Conservation (phyloP, 495 filamentous ascomycete species). For the Trichodelitschia bisporula region DNA sequence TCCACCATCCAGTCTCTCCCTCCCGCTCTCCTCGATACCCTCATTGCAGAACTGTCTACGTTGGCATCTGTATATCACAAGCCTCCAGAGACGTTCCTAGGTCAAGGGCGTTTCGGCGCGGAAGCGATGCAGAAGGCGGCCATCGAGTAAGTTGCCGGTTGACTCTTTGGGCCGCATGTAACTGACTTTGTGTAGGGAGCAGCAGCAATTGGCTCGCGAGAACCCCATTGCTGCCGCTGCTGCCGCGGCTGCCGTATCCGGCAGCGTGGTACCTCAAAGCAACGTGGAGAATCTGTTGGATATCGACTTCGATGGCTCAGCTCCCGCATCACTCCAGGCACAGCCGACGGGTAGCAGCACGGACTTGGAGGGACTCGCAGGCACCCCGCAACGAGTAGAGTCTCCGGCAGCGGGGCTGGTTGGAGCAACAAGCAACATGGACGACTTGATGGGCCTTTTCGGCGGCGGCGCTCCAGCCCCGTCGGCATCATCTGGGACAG, state of each 20-base stretch:
- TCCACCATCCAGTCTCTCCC: constrained; percentile 82
- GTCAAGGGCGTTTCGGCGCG: constrained; percentile 78
- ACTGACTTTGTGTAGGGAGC: constrained; percentile 27
- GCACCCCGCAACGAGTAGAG: constrained; percentile 56
- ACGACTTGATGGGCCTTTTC: constrained; percentile 79
- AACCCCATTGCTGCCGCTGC: constrained; percentile 80
- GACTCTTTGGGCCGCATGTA: constrained; percentile 6
- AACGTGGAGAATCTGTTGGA: constrained; percentile 91
- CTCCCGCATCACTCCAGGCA: constrained; percentile 66
- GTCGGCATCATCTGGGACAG: constrained; percentile 9
- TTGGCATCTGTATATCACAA: constrained; percentile 98
- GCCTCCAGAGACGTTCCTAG: constrained; percentile 86
- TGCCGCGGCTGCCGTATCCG: constrained; percentile 40
- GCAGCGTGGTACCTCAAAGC: constrained; percentile 17
- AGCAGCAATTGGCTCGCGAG: constrained; percentile 71
- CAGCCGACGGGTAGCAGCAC: constrained; percentile 33
- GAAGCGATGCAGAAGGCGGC: constrained; percentile 88
- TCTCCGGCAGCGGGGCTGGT: constrained; percentile 26
- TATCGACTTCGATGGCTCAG: constrained; percentile 92
- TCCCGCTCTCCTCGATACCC: constrained; percentile 54
- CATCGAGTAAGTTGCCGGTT: constrained; percentile 39
- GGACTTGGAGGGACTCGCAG: constrained; percentile 47
- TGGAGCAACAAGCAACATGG: constrained; percentile 33
- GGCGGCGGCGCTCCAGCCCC: constrained; percentile 13
- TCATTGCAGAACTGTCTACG: constrained; percentile 79